These are phyloP conservation scores for Cicer cuneatum DNA, from an alignment of 306 rosid genomes.

Conservation along the genomic window DNA sequence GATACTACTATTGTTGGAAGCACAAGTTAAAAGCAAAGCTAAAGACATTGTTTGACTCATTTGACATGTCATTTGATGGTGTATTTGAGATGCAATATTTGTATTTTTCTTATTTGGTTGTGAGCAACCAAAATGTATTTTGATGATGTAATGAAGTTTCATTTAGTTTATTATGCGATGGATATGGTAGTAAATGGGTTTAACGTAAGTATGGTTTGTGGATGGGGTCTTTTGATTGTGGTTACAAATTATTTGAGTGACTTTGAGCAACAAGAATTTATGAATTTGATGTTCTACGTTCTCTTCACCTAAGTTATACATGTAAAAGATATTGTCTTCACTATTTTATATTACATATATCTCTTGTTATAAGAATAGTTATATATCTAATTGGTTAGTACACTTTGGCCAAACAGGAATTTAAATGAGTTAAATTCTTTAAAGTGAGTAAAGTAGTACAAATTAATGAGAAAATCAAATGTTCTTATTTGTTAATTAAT, in stretches of 20 bases:
- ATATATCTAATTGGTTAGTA: no score
- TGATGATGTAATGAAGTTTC: constrained; percentile 43
- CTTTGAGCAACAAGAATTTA: constrained; percentile 30
- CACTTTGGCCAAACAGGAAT: no score
- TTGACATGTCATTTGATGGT: constrained; percentile 25
- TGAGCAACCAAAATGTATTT: constrained; percentile 21
- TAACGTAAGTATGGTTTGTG: constrained; percentile 15
- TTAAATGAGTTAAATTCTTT: no score
- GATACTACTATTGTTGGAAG: constrained; percentile 23
- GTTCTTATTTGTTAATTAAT: no score
- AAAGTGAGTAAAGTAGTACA: no score
- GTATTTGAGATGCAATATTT: constrained; percentile 19
- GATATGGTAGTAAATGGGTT: constrained; percentile 33
- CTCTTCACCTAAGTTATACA: not conserved
- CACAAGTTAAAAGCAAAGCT: constrained; percentile 39
- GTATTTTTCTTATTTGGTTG: not conserved
- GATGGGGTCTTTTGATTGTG: constrained; percentile 15
- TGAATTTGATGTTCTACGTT: constrained; percentile 16
- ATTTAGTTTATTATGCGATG: constrained; percentile 17
- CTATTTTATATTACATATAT: not conserved
- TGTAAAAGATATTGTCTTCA: constrained; percentile 37
- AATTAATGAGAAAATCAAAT: no score
- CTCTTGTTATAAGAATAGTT: no score
- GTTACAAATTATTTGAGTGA: constrained; percentile 8
- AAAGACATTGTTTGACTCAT: constrained; percentile 23